These are phyloP conservation scores for Aphanomyces astaci DNA, from an alignment of 352 stramenopile species.

Conservation along the genomic window DNA sequence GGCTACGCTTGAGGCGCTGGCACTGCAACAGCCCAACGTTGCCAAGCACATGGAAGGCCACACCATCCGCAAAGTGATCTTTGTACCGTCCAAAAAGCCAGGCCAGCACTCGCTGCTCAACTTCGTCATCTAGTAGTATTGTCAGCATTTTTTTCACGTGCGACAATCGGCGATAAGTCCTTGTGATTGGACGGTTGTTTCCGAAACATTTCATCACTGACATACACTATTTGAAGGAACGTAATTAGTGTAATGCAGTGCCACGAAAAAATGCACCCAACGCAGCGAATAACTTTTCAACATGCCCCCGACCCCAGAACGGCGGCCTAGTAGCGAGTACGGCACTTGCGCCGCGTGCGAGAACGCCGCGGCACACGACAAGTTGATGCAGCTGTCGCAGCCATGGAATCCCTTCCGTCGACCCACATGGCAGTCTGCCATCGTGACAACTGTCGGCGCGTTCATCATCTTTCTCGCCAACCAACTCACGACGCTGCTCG, in stretches of 20 bases:
- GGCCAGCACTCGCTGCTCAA: conserved; percentile 67
- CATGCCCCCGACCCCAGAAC: background rate
- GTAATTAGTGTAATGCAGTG: background rate
- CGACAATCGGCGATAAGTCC: too few species aligned
- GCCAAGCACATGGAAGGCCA: conserved; percentile 64
- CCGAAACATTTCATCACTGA: too few species aligned
- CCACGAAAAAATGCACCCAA: background rate
- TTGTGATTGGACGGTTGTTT: too few species aligned
- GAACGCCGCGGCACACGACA: conserved; percentile 34
- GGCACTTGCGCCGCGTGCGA: conserved; percentile 32
- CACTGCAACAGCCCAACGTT: conserved; percentile 43
- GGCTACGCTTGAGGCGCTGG: conserved; percentile 44
- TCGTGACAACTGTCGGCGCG: conserved; percentile 44
- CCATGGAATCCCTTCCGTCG: conserved; percentile 46
- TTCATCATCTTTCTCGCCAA: conserved; percentile 60
- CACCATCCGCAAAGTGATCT: conserved; percentile 58
- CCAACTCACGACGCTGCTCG: conserved; percentile 59
- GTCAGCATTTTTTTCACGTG: too few species aligned
- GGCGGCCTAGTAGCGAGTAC: conserved; percentile 27
- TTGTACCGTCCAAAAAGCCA: conserved; percentile 76
- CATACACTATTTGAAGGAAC: background rate
- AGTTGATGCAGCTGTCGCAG: conserved; percentile 53
- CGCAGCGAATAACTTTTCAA: background rate
- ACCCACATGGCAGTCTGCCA: conserved; percentile 33
- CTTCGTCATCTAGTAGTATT: conserved; percentile 59